Evolutionary conservation across 108 stramenopile species (phyloP), one percentile per base, ranked within the genome.

Genomic region (Heterococcus sp.): DNA sequence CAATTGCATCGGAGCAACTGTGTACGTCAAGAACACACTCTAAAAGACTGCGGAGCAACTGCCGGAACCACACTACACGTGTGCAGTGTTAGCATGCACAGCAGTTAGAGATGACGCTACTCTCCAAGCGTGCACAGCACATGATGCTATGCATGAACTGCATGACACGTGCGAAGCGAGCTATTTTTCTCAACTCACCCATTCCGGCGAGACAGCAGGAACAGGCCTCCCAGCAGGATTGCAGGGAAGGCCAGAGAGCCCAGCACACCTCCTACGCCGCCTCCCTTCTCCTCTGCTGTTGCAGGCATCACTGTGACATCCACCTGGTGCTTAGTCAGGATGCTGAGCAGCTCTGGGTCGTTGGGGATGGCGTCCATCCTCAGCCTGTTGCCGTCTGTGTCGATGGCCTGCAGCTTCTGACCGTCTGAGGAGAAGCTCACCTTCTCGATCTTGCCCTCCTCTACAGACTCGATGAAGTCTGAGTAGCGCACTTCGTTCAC

Each of bases 341-440:
- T 89, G 37, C 91, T 91, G 38, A 95, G 75, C 32, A 95, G 92
- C 72, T 94, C 94, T 36, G 95, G 95, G 72, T 97, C 96, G 69
- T 94, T 94, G 58, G 94, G 94, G 38, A 97, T 91, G 33, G 92
- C 86, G 65, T 95, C 92, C 73, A 97, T 88, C 74, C 92, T 89
- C 75, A 94, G 82, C 38, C 96, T 91, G 8, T 87, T 90, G n/a
- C 93, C 93, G 69, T 94, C 92, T 3, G 90, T 91, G 84, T 94
- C 92, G 26, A 92, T 89, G 36, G 94, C 95, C 32, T 94, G 72
- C 1, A 95, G 81, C 71, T 92, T 90, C 29, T 93, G 92, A 36
- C 94, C 94, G 46, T 96, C 95, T 32, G 93, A 35, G 40, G 90
- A 89, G 87, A 95, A 84, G 1, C 76, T 77, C 30, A 84, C 84